Evolutionary conservation across 2,329 filamentous ascomycete genomes (phyloP).

Genomic region (Lachnum nothofagi): DNA sequence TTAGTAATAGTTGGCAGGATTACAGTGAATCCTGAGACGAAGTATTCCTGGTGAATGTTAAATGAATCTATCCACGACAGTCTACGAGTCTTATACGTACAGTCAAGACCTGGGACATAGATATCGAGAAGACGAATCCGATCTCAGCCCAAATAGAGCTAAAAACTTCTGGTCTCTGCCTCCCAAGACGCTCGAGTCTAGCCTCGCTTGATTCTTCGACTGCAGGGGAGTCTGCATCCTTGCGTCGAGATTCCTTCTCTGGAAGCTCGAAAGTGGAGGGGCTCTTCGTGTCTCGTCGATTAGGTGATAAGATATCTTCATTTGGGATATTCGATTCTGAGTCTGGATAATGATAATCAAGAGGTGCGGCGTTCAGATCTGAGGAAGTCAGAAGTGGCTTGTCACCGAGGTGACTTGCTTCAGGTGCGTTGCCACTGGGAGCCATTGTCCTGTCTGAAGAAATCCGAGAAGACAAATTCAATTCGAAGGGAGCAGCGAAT

Average conservation of each 20-base stretch:
- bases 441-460: neutral
- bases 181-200: slow-evolving; percentile 50
- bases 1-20: slow-evolving; percentile 61
- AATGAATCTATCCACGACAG: neutral
- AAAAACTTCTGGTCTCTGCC: slow-evolving; percentile 52
- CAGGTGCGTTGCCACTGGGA: neutral
- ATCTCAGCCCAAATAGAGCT: slow-evolving; percentile 47
- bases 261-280: slow-evolving; percentile 6
- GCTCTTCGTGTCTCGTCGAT: slow-evolving; percentile 6
- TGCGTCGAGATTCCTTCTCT: slow-evolving; percentile 12
- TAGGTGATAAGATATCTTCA: no score
- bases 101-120: slow-evolving; percentile 53
- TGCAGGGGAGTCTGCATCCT: slow-evolving; percentile 3
- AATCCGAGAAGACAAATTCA: neutral
- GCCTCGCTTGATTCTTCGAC: slow-evolving; percentile 30
- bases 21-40: slow-evolving; percentile 69
- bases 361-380: neutral
- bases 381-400: neutral
- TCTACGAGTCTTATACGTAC: slow-evolving; percentile 32
- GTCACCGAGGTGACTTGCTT: neutral
- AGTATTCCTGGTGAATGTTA: slow-evolving; percentile 47
- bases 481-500: neutral
- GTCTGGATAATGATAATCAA: neutral
- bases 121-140: slow-evolving; percentile 55
- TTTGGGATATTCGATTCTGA: no score